phyloP scores from a whole-genome alignment of 2,329 filamentous ascomycete genomes.

The Bipolaris cookei region DNA sequence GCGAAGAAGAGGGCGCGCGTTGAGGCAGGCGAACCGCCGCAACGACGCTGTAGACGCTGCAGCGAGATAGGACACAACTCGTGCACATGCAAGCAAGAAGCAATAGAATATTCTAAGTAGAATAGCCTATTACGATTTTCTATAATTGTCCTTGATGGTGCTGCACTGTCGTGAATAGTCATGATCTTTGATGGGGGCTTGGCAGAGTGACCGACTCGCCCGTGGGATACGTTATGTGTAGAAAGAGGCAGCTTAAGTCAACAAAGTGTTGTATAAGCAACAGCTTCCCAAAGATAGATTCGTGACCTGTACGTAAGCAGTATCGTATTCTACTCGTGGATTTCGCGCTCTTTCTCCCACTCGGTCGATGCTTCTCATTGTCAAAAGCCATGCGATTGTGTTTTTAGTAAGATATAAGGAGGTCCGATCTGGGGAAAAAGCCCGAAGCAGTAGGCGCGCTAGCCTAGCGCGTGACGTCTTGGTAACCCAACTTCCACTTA shows the following conservation, averaged over 20 bases:
- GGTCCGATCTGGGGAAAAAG: neutral
- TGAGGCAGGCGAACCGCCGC: neutral
- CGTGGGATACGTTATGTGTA: too few relatives aligned
- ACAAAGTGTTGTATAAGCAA: neutral
- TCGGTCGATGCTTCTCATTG: neutral
- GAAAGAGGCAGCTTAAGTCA: neutral
- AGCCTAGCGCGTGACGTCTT: neutral
- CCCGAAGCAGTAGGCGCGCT: neutral
- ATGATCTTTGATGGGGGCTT: neutral
- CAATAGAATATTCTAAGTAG: conserved; percentile 2
- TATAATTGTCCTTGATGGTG: neutral
- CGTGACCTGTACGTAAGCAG: neutral
- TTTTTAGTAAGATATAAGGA: neutral
- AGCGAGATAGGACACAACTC: neutral
- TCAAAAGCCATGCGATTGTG: neutral
- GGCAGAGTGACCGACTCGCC: too few relatives aligned
- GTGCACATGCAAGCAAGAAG: neutral
- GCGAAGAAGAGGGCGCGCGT: too few relatives aligned
- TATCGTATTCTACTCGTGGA: neutral
- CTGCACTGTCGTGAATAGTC: neutral
- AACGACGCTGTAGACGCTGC: conserved; percentile 3
- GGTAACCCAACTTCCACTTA: neutral
- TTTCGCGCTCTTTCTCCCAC: neutral
- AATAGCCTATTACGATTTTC: conserved; percentile 1
- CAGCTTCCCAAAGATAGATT: neutral